phyloP scores from a whole-genome alignment of 768 basidiomycete species.

The Cyathus striatus region DNA sequence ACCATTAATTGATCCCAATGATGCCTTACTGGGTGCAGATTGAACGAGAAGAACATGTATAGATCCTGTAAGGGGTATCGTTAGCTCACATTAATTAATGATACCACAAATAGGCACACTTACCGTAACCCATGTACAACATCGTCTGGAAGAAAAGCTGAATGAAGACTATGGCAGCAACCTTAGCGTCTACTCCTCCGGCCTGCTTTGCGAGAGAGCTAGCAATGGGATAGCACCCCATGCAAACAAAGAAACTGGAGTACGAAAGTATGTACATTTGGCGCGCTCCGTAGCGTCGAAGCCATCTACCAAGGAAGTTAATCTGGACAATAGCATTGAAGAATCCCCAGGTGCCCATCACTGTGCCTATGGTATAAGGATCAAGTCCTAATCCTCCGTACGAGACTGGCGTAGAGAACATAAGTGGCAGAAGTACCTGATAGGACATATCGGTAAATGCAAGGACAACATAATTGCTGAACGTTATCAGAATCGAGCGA shows the following conservation, averaged over 20 bases:
- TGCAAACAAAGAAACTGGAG: conserved; percentile 14
- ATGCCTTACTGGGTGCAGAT: conserved; percentile 31
- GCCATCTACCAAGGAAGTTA: conserved; percentile 42
- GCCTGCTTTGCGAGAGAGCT: conserved; percentile 25
- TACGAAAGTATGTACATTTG: conserved; percentile 37
- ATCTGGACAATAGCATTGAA: conserved; percentile 47
- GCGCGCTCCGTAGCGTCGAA: conserved; percentile 51
- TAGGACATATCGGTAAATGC: conserved; percentile 32
- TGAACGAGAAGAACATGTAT: conserved; percentile 39
- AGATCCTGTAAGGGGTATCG: conserved; percentile 29
- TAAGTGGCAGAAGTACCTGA: conserved; percentile 32
- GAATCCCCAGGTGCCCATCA: conserved; percentile 44
- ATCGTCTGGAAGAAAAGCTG: conserved; percentile 25
- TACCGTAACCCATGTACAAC: conserved; percentile 30
- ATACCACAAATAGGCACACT: conserved; percentile 6
- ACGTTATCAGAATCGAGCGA: conserved; percentile 22
- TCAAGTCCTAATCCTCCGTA: conserved; percentile 64
- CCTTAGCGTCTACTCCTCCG: conserved; percentile 24
- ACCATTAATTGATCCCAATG: conserved; percentile 51
- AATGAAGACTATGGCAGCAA: conserved; percentile 22
- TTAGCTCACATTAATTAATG: conserved; percentile 2
- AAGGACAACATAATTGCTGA: conserved; percentile 27
- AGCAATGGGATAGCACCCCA: conserved; percentile 28
- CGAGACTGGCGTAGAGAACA: conserved; percentile 52
- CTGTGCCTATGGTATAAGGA: conserved; percentile 56